Base-by-base conservation (phyloP, 2,329 filamentous ascomycete species). In the Clonostachys solani region DNA sequence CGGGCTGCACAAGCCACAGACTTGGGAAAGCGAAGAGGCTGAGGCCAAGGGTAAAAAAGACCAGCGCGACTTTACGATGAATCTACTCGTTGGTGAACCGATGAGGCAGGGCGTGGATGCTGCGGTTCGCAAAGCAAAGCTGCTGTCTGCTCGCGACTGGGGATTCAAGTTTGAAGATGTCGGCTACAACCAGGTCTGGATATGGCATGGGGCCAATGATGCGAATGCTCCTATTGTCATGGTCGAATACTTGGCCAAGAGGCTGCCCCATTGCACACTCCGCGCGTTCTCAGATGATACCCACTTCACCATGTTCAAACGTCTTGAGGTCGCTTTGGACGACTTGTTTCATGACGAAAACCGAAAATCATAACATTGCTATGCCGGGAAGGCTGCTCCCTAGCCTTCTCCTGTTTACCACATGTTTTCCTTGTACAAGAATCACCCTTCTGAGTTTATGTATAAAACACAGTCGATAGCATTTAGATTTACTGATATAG, bases 191-290 rank as follows among this genome's bases (percentile, higher is more conserved):
- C 47, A 50, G 5, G 46, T 68, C 36, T 47, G 52, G 19, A 59
- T 63, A 6, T 68, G 64, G 60, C 62, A 69, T 43, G 65, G 66
- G 2, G 50, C 47, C 4, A 50, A 57, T 17, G 65, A 68, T 34
- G 44, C 19, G 8, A 63, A 67, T 36, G 57, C 59, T 2, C 65
- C 64, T 2, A 56, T 66, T 9, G 48, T 46, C 17, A 60, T 62
- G 56, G 58, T 67, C 6, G 56, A 64, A n/a, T 68, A 64, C 44
- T 60, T 71, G 57, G 62, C 64, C 1, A 54, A 65, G 23, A 54
- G 54, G 15, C 43, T 73, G 33, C 65, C 63, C 3, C 54, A 68
- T 35, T 55, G 55, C 5, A 51, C 50, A 5, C 49, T 72, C 9
- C 51, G 53, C 3, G 66, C 68, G 49, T 66, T 60, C 38, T 55